These are phyloP conservation scores for Aspergillus ochraceus DNA, from an alignment of 2,329 filamentous ascomycete species.

Conservation along the genomic window DNA sequence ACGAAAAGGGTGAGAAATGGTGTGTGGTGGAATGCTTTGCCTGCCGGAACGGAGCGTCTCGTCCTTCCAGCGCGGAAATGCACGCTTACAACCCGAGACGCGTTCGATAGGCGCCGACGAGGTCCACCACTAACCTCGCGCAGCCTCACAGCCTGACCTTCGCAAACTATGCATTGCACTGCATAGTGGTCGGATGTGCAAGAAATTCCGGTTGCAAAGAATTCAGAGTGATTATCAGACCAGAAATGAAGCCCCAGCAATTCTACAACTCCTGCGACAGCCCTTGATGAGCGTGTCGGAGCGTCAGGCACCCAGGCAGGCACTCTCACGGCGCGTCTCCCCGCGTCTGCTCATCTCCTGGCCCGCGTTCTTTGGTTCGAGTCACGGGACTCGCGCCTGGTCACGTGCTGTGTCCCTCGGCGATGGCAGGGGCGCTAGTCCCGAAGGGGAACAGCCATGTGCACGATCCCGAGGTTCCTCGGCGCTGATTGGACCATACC, in stretches of 20 bases:
- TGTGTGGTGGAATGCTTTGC: conserved; percentile 35
- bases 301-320: neutral
- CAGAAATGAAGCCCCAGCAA: neutral
- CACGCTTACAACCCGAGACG: conserved; percentile 42
- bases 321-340: conserved; percentile 16
- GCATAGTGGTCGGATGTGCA: conserved; percentile 8
- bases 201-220: neutral
- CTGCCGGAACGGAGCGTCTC: conserved; percentile 34
- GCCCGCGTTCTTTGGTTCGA: conserved; percentile 21
- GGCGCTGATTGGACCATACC: conserved; percentile 12
- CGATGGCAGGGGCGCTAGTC: conserved; percentile 7
- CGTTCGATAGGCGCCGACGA: conserved; percentile 41
- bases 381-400: conserved; percentile 22
- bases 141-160: conserved; percentile 16
- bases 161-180: conserved; percentile 15
- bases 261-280: neutral
- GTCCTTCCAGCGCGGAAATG: conserved; percentile 39
- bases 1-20: conserved; percentile 24
- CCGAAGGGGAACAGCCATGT: conserved; percentile 15
- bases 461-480: conserved; percentile 11
- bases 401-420: conserved; percentile 12
- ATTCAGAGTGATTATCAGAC: neutral
- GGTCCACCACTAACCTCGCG: conserved; percentile 30
- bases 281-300: neutral
- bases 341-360: conserved; percentile 20